Evolutionary conservation across 2,329 filamentous ascomycete genomes (phyloP), one percentile per base, ranked within the genome.

Genomic region (Pyrenophora graminea): DNA sequence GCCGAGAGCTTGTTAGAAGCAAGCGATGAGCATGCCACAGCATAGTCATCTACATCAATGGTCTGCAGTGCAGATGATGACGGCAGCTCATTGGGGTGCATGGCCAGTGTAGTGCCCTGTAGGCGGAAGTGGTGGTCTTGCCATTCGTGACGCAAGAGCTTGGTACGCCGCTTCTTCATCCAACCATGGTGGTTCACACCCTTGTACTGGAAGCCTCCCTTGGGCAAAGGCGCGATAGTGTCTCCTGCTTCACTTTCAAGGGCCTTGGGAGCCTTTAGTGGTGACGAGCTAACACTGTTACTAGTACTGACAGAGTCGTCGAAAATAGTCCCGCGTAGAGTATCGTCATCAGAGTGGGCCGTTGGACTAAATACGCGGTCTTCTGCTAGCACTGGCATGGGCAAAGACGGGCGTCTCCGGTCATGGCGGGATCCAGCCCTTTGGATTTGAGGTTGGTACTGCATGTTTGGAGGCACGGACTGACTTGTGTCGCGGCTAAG

Each of bases 401-500:
- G 79, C 73, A 89, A 83, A 5, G 87, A 89, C 0, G 88, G 87
- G 2, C 87, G 84, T 45, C 86, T 74, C 60, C 75, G 77, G 18
- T 78, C 74, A 18, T 70, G 69, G 13, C 74, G 76, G 5, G 78
- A 77, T 25, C 70, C 65, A 32, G 74, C 70, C 39, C 82, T 79
- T 55, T 72, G 59, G 34, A 80, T 69, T 42, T 79, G 79, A 34
- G 81, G 77, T 21, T 77, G 77, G 78, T 88, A 96, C 70, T 85
- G 87, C 91, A 97, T 96, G 75, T 96, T 87, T 6, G 93, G 93
- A 37, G 93, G 93, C 0, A 97, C 93, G 4, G 92, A 97, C 73
- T 96, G 91, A 21, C 91, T 96, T 39, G 81, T 79, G 66, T 94
- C 88, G 43, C 93, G 88, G 38, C 87, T 81, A 27, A 96, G 80